Evolutionary conservation across 805 yeast genomes (phyloP), one percentile per base, ranked within the genome.

Genomic region (Myxozyma melibiosi): DNA sequence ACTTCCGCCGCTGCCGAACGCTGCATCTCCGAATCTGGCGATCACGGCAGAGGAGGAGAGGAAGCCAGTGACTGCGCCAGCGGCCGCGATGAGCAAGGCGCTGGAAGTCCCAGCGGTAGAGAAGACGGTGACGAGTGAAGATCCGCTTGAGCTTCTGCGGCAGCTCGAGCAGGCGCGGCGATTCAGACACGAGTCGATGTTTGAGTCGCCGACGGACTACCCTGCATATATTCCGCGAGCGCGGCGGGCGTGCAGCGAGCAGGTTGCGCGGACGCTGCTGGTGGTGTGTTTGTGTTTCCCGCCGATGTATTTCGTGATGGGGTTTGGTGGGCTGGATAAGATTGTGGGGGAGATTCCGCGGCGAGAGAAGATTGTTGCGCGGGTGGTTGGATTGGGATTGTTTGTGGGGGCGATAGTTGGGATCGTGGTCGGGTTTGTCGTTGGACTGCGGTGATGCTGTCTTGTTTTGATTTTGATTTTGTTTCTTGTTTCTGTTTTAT

Each of bases 251-350:
- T 46, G 53, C 50, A 28, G 38, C 9, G 24, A 25, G n/a, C 44
- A 31, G 8, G 20, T 52, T 27, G 68, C 73, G 9, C 28, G 61
- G n/a, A 30, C 58, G 5, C 45, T 69, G 16, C 51, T 73, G 27
- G 37, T 53, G 1, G 55, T 41, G 16, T 69, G 67, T 41, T 14
- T 61, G 0, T 30, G 63, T 24, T 73, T 74, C 57, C 78, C 78
- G 2, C 78, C 77, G 16, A 49, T 68, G 25, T 74, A 75, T 75
- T 53, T 75, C 34, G 68, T 75, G 4, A 57, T 74, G 40, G 74
- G 71, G n/a, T 53, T 65, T 2, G 78, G 78, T 6, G 68, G 64
- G 56, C 64, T 73, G 37, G 78, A 74, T 54, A 31, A 51, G 3
- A 57, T 62, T 2, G 57, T 67, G 2, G 78, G 78, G 4, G 65